Evolutionary conservation across 805 yeast species (phyloP).

Genomic region (Saturnispora serradocipensis): DNA sequence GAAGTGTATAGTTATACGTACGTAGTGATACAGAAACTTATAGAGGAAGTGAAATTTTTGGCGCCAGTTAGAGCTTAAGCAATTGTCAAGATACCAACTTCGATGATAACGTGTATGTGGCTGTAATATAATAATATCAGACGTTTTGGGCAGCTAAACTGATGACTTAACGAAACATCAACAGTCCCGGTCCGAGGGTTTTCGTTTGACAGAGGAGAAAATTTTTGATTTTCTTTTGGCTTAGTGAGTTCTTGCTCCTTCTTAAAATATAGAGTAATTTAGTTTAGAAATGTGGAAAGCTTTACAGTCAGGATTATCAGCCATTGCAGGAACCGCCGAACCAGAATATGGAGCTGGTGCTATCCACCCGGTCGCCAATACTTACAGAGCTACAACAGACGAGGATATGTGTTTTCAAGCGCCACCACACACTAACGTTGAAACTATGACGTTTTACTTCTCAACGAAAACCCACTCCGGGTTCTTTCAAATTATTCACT

Average conservation of each 20-base stretch:
- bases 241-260: background rate
- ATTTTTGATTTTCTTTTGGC: background rate
- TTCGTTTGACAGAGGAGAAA: background rate
- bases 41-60: no score
- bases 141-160: background rate
- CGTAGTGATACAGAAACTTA: no score
- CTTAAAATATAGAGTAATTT: background rate
- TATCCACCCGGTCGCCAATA: conserved; percentile 60
- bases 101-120: background rate
- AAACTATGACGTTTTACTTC: conserved; percentile 90
- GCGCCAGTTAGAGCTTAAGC: no score
- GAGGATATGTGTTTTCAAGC: conserved; percentile 68
- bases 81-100: no score
- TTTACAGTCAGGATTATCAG: conserved; percentile 44
- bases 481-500: conserved; percentile 90
- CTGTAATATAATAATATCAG: background rate
- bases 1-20: background rate
- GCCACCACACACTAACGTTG: conserved; percentile 83
- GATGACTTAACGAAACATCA: background rate
- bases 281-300: conserved; percentile 25
- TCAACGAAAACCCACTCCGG: conserved; percentile 59
- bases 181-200: background rate
- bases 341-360: conserved; percentile 94
- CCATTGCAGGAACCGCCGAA: conserved; percentile 94
- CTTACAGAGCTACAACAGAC: conserved; percentile 48